These are phyloP conservation scores for Lactifluus subvellereus DNA, from an alignment of 768 basidiomycete genomes.

Conservation along the genomic window DNA sequence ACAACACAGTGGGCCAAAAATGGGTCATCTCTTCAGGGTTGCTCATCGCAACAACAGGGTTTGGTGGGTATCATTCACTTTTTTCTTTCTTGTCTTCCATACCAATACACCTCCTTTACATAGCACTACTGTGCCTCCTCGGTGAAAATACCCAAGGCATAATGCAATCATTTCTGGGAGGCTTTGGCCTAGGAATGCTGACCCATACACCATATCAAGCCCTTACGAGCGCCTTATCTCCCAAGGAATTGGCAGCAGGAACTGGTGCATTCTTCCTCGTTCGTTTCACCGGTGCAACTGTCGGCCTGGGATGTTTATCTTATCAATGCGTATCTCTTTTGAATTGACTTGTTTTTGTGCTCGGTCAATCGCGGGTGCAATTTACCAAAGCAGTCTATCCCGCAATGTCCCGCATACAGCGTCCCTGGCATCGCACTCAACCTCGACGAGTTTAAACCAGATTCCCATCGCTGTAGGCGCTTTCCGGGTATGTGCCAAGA, in stretches of 20 bases:
- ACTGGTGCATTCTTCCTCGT: conserved; percentile 87
- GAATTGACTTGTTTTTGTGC: conserved; percentile 12
- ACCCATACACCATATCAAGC: conserved; percentile 85
- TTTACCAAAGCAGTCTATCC: conserved; percentile 38
- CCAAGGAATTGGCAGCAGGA: conserved; percentile 64
- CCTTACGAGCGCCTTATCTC: conserved; percentile 59
- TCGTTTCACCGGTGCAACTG: conserved; percentile 79
- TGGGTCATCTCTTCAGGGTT: conserved; percentile 59
- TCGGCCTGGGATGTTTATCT: conserved; percentile 56
- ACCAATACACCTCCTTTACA: not conserved
- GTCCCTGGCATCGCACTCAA: not conserved
- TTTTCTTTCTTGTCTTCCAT: not conserved
- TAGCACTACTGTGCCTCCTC: conserved; percentile 65
- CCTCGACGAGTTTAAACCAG: not conserved
- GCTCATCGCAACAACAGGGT: conserved; percentile 60
- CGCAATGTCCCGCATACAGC: not conserved
- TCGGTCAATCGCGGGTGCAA: conserved; percentile 70
- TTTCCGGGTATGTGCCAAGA: conserved; percentile 19
- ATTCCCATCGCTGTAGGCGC: conserved; percentile 11
- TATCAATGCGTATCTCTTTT: not conserved
- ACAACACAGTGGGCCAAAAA: conserved; percentile 60
- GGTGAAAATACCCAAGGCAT: conserved; percentile 43
- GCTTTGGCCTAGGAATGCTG: conserved; percentile 74
- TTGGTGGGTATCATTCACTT: conserved; percentile 45
- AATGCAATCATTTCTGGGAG: conserved; percentile 56